A percentile compares a stretch with the other conserved stretches of the same genome.
These are phyloP conservation scores for Xylaria sp. DNA, from an alignment of 2,329 filamentous ascomycete genomes.

Conservation along the genomic window DNA sequence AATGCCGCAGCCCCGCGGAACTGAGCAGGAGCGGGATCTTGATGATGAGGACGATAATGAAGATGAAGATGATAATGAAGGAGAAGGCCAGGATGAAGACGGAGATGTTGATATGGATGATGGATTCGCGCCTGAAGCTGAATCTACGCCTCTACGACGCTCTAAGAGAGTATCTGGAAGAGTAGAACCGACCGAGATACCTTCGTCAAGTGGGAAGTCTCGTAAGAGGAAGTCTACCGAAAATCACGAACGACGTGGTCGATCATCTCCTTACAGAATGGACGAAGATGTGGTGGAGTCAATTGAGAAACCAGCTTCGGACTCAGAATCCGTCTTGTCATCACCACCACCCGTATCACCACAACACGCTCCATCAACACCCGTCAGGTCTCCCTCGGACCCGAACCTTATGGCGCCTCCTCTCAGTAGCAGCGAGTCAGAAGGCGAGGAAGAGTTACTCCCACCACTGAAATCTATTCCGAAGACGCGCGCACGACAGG, in stretches of 20 bases:
- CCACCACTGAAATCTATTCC: slow-evolving; percentile 49
- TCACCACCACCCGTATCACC: slow-evolving; percentile 21
- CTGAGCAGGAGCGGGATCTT: slow-evolving; percentile 29
- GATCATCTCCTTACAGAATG: slow-evolving; percentile 34
- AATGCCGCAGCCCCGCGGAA: slow-evolving; percentile 28
- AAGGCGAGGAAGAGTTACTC: slow-evolving; percentile 42
- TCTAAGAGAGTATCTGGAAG: slow-evolving; percentile 36
- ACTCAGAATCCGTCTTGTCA: slow-evolving; percentile 24
- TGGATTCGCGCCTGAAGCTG: slow-evolving; percentile 58
- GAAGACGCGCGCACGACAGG: slow-evolving; percentile 36
- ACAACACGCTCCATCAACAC: slow-evolving; percentile 33
- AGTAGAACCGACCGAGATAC: slow-evolving; percentile 22
- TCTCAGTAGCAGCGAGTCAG: slow-evolving; percentile 46
- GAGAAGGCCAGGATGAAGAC: slow-evolving; percentile 1
- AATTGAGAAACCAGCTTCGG: slow-evolving; percentile 25
- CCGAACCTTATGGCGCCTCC: slow-evolving; percentile 52
- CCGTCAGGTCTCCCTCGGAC: slow-evolving; percentile 34
- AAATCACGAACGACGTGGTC: slow-evolving; percentile 34
- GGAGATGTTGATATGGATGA: slow-evolving; percentile 34
- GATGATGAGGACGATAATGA: slow-evolving; percentile 40
- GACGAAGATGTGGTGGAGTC: slow-evolving; percentile 19
- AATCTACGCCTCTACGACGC: slow-evolving; percentile 60
- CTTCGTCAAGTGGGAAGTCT: slow-evolving; percentile 34
- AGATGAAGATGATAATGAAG: slow-evolving; percentile 21
- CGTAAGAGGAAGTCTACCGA: slow-evolving; percentile 55